Conservation (phyloP, 2,329 filamentous ascomycete genomes). For the Neoarthrinium moseri region DNA sequence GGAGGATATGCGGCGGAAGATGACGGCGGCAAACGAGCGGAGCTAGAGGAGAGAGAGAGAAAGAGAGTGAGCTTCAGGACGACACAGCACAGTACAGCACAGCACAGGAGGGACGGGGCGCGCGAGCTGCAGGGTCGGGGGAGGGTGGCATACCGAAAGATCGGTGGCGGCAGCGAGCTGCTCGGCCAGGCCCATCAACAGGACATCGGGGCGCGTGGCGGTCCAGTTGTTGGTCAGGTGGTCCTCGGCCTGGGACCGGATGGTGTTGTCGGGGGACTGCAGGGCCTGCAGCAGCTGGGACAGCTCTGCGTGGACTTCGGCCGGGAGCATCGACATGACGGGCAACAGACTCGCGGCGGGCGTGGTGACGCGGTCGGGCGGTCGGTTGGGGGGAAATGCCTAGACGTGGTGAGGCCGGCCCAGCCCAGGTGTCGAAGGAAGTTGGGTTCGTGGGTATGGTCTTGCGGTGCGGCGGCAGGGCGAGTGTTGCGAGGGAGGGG, state of each 20-base stretch:
- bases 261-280: constrained; percentile 83
- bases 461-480: too few species aligned
- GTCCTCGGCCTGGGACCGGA: constrained; percentile 84
- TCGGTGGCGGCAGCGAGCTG: constrained; percentile 81
- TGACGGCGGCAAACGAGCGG: constrained; percentile 86
- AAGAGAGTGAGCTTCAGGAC: background rate
- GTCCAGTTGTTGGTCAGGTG: constrained; percentile 92
- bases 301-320: constrained; percentile 82
- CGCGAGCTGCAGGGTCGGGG: constrained; percentile 14
- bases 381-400: too few species aligned
- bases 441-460: too few species aligned
- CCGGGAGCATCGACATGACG: constrained; percentile 89
- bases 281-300: constrained; percentile 83
- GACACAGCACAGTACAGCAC: background rate
- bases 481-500: too few species aligned
- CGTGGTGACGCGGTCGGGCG: too few species aligned
- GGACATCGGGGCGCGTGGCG: constrained; percentile 72
- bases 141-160: constrained; percentile 56
- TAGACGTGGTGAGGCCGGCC: too few species aligned
- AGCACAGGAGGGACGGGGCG: background rate
- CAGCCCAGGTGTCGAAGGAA: too few species aligned
- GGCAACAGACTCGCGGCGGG: too few species aligned
- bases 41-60: constrained; percentile 52
- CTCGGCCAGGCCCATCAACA: constrained; percentile 92
- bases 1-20: constrained; percentile 90